Evolutionary conservation across 768 basidiomycete genomes (phyloP), one percentile per base, ranked within the genome.

Genomic region (Phlegmacium glaucopus): DNA sequence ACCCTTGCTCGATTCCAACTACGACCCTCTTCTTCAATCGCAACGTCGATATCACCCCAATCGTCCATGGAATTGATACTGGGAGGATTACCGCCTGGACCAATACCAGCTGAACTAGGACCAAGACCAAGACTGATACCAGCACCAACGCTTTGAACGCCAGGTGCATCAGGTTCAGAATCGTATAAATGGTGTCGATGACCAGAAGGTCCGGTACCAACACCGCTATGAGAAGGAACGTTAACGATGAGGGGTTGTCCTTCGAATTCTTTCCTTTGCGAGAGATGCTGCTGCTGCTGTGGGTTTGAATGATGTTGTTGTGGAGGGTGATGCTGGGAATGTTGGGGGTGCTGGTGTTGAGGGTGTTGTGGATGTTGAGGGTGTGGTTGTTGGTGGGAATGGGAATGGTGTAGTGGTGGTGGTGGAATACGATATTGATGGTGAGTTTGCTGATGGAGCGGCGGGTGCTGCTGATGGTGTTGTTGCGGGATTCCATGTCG

Each of bases 1-100:
- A 64, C 62, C 38, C 60, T 59, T 8, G 69, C 61, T 36, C 60
- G 48, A 44, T 55, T 50, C 55, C 53, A 58, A n/a, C 39, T 60
- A 60, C 22, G 22, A 28, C 59, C 61, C 39, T 61, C 61, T 32
- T 49, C 55, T n/a, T 59, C 61, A 37, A 51, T 45, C 44, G 25
- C 36, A 38, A 47, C 9, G 32, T 49, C 56, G 41, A 53, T 15
- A 22, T 47, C 58, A 26, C 56, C 55, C 50, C 54, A 55, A 30
- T 51, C 56, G 42, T 57, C 52, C 30, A 3, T 30, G 10, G 30
- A 16, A 11, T n/a, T 45, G 28, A 4, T 22, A 34, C 18, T 22
- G 29, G 8, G 30, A 40, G 30, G 37, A 27, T n/a, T 30, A 34
- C 17, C 17, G 39, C 2, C 2, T 4, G 38, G 38, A 6, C n/a